Evolutionary conservation across 1,284 basidiomycete species (phyloP).

Genomic region (Bondarzewia mesenterica): DNA sequence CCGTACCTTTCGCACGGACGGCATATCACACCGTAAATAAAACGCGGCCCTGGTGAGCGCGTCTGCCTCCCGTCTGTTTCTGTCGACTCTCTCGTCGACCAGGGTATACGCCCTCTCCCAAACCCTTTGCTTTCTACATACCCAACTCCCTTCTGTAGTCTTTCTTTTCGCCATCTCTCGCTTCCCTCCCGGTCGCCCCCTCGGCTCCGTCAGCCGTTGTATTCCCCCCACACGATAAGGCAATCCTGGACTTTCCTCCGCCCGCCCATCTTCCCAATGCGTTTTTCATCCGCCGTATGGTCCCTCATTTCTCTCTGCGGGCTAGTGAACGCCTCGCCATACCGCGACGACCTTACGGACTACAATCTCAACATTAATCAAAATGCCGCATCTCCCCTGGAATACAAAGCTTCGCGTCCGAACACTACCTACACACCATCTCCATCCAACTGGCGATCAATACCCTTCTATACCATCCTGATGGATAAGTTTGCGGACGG

Average conservation of each 20-base stretch:
- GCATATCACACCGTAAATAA: neutral
- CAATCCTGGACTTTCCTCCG: neutral
- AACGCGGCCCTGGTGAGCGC: neutral
- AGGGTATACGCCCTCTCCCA: slow-evolving; percentile 3
- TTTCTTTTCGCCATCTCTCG: slow-evolving; percentile 3
- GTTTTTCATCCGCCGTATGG: slow-evolving; percentile 10
- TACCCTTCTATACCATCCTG: slow-evolving; percentile 81
- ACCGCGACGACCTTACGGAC: slow-evolving; percentile 64
- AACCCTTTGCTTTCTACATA: neutral
- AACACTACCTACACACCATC: slow-evolving; percentile 69
- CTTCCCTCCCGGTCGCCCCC: slow-evolving; percentile 3
- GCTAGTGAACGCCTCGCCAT: slow-evolving; percentile 48
- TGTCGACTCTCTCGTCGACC: slow-evolving; percentile 2
- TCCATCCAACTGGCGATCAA: slow-evolving; percentile 78
- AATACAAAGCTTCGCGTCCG: slow-evolving; percentile 59
- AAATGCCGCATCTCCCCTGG: slow-evolving; percentile 57
- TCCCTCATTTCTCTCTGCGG: slow-evolving; percentile 19
- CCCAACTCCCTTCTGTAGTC: neutral
- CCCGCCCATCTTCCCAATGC: slow-evolving; percentile 13
- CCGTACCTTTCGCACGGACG: neutral
- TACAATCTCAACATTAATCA: slow-evolving; percentile 86
- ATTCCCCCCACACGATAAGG: neutral
- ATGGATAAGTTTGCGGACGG: slow-evolving; percentile 92
- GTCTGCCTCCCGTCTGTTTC: neutral
- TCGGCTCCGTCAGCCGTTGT: neutral